A percentile compares a stretch with the other conserved stretches of the same genome.
Evolutionary conservation across 441 rosid species (phyloP).

Genomic region (Gossypium davidsonii): DNA sequence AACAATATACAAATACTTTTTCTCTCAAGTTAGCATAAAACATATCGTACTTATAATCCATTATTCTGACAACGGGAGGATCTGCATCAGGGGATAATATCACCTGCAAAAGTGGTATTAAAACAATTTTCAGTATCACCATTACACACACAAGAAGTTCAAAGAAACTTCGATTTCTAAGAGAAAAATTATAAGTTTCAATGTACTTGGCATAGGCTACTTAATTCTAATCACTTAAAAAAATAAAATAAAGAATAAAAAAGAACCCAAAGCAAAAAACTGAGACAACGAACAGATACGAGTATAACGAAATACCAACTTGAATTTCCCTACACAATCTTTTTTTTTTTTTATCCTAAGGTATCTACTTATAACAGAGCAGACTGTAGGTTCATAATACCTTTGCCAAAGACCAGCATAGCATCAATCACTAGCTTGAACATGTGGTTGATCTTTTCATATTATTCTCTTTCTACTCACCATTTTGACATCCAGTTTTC

Average conservation of each 20-base stretch:
- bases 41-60: constrained; percentile 66
- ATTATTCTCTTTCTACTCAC: not conserved
- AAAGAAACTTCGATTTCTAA: constrained; percentile 1
- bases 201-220: not conserved
- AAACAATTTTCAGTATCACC: not conserved
- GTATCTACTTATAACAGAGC: not conserved
- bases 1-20: not conserved
- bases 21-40: not conserved
- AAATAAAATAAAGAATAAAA: not conserved
- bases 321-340: not conserved
- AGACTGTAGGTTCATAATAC: not conserved
- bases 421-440: not conserved
- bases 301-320: not conserved
- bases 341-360: not conserved
- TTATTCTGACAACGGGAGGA: constrained; percentile 87
- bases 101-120: constrained; percentile 46
- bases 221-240: not conserved
- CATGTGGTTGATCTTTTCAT: not conserved
- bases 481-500: not conserved
- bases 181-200: not conserved
- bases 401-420: not conserved
- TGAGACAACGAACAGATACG: not conserved
- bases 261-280: not conserved
- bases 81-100: constrained; percentile 84
- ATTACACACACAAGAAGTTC: not conserved